Conservation (phyloP, 768 basidiomycete genomes). For the Suillus brevipes region DNA sequence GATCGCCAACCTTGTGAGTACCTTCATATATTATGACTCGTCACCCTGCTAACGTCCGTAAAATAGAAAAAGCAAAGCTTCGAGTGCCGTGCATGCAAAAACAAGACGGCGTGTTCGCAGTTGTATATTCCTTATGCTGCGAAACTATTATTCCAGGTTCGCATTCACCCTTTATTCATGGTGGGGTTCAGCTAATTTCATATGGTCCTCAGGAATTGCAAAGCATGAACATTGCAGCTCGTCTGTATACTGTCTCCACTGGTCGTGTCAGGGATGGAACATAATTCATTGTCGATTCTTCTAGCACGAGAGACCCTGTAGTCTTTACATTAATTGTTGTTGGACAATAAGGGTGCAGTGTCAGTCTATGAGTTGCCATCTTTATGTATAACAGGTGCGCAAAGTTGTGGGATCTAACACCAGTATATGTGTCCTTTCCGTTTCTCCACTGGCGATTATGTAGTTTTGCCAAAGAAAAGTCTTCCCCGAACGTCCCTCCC, state of each 20-base stretch:
- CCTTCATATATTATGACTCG: constrained; percentile 1
- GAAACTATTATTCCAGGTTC: constrained; percentile 91
- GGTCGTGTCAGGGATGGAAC: constrained; percentile 72
- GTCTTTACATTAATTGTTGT: constrained; percentile 20
- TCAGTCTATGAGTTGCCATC: not conserved
- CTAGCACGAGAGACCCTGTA: constrained; percentile 29
- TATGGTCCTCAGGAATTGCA: constrained; percentile 68
- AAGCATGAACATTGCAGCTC: constrained; percentile 93
- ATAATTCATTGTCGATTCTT: not conserved
- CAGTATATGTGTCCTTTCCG: too few species aligned
- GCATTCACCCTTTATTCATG: constrained; percentile 17
- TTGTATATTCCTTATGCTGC: constrained; percentile 95
- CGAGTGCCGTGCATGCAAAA: constrained; percentile 97
- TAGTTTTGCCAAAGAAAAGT: too few species aligned
- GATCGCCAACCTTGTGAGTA: constrained; percentile 87
- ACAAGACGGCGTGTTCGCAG: constrained; percentile 93
- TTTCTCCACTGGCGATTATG: too few species aligned
- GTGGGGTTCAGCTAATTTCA: constrained; percentile 6
- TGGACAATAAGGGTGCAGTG: not conserved
- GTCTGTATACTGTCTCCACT: constrained; percentile 83
- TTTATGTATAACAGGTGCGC: not conserved
- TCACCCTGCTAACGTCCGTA: constrained; percentile 10
- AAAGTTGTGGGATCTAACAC: not conserved
- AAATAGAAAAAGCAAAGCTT: constrained; percentile 94
- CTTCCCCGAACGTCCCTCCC: too few species aligned